Percentiles rank a stretch among this genome's conserved stretches.
These are phyloP conservation scores for Pulveroboletus frians DNA, from an alignment of 768 basidiomycete species.

Conservation along the genomic window DNA sequence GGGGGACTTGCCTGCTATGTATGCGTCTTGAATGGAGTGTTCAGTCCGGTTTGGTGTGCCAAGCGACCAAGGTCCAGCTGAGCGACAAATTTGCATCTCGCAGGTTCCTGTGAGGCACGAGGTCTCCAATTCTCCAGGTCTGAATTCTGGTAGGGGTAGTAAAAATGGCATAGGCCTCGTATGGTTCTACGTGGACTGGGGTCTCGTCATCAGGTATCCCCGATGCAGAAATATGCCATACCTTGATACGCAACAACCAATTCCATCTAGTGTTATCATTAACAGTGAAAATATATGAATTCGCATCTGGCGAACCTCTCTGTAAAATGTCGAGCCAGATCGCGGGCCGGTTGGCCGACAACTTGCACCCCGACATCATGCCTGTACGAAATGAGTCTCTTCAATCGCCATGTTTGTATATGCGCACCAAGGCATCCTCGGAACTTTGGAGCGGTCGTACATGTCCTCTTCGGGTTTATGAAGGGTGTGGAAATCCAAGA, in stretches of 20 bases:
- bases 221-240: constrained; percentile 27
- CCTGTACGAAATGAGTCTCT: constrained; percentile 40
- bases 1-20: constrained; percentile 64
- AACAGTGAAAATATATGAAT: not conserved
- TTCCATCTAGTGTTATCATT: constrained; percentile 67
- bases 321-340: constrained; percentile 90
- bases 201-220: not conserved
- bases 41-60: constrained; percentile 83
- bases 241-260: constrained; percentile 88
- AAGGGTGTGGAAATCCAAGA: constrained; percentile 79
- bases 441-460: constrained; percentile 85
- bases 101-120: constrained; percentile 91
- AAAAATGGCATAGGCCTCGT: constrained; percentile 89
- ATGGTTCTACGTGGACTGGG: constrained; percentile 61
- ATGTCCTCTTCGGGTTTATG: constrained; percentile 92
- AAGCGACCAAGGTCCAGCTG: constrained; percentile 94
- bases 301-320: constrained; percentile 54
- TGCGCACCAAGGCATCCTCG: constrained; percentile 92
- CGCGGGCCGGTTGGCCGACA: constrained; percentile 92
- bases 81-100: constrained; percentile 94
- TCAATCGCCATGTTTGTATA: not conserved
- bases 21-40: constrained; percentile 92
- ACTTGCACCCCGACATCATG: constrained; percentile 97
- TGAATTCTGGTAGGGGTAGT: constrained; percentile 90
- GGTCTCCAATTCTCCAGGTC: constrained; percentile 65